A percentile compares a stretch with the other conserved stretches of the same genome.
These are phyloP conservation scores for Wallacemonas sp. DNA, from an alignment of 208 protist genomes.

Conservation along the genomic window DNA sequence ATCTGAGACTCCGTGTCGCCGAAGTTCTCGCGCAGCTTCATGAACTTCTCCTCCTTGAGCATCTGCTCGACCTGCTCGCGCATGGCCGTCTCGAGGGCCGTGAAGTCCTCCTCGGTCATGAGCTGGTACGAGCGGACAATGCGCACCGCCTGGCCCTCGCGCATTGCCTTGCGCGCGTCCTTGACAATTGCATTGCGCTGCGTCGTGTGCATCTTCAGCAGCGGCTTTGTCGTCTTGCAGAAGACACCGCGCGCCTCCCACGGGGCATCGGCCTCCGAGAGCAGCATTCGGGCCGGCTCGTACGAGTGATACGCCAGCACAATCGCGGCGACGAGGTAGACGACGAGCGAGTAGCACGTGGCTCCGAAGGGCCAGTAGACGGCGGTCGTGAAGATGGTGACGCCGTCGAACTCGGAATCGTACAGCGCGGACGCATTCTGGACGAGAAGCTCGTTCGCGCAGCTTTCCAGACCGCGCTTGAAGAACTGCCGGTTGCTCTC, in stretches of 20 bases:
- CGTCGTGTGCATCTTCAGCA: slow-evolving; percentile 78
- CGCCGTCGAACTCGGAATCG: slow-evolving; percentile 63
- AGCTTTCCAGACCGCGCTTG: slow-evolving; percentile 46
- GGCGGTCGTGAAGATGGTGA: slow-evolving; percentile 66
- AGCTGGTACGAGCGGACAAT: slow-evolving; percentile 87
- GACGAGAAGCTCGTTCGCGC: slow-evolving; percentile 32
- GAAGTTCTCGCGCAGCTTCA: slow-evolving; percentile 72
- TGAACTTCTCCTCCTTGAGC: slow-evolving; percentile 75
- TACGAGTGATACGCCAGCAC: slow-evolving; percentile 49
- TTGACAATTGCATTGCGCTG: slow-evolving; percentile 82
- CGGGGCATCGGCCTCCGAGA: slow-evolving; percentile 77
- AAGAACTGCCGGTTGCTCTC: slow-evolving; percentile 56
- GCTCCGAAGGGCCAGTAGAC: slow-evolving; percentile 77
- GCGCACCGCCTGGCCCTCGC: slow-evolving; percentile 68
- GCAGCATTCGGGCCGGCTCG: slow-evolving; percentile 54
- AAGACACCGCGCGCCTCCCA: slow-evolving; percentile 71
- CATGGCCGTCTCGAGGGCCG: slow-evolving; percentile 77
- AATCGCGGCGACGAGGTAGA: slow-evolving; percentile 49
- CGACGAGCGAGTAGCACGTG: slow-evolving; percentile 44
- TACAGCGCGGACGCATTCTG: slow-evolving; percentile 32
- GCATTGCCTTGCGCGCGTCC: slow-evolving; percentile 71
- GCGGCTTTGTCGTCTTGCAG: slow-evolving; percentile 68
- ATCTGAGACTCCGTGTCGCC: slow-evolving; percentile 69
- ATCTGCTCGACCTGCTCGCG: slow-evolving; percentile 51
- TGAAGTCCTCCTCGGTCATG: slow-evolving; percentile 84